Conservation (phyloP, 306 rosid genomes). For the Fagus crenata region DNA sequence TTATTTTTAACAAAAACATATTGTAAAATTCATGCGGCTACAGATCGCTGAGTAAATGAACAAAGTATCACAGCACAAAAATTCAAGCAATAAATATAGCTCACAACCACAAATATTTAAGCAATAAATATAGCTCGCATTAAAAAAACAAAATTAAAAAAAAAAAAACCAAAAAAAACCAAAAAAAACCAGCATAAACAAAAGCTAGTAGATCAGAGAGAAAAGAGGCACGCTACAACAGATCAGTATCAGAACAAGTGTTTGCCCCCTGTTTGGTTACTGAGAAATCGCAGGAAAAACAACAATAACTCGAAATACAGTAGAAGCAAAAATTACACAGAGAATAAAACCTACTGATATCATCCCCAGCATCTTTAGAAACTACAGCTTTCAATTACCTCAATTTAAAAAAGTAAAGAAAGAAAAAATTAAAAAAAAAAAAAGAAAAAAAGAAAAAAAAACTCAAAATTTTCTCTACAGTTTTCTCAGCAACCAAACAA, state of each 20-base stretch:
- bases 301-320: background rate
- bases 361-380: background rate
- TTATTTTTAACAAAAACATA: background rate
- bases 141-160: background rate
- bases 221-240: background rate
- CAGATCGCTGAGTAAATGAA: background rate
- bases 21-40: background rate
- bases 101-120: background rate
- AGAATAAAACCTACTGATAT: background rate
- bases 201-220: constrained; percentile 20
- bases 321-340: background rate
- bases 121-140: background rate
- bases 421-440: background rate
- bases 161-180: background rate
- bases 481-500: constrained; percentile 22
- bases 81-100: background rate
- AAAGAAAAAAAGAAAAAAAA: no score
- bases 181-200: no score
- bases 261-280: background rate
- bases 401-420: no score
- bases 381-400: no score
- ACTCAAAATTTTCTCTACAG: background rate
- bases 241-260: background rate
- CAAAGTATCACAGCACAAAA: background rate
- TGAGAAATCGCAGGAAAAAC: background rate